These are phyloP conservation scores for Otatea glauca DNA, from an alignment of 176 grass and related monocot species.

Conservation along the genomic window DNA sequence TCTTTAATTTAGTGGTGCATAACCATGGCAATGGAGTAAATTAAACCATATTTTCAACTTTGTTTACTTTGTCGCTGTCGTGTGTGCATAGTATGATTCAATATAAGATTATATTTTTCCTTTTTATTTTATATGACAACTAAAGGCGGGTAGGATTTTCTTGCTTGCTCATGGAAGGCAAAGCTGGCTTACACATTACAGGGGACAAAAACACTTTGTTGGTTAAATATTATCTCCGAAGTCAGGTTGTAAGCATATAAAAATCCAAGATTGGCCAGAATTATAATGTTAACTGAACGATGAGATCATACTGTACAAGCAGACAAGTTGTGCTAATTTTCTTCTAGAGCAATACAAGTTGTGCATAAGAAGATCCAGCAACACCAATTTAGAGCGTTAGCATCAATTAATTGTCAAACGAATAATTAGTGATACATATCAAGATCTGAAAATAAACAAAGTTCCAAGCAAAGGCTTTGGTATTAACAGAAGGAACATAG, in stretches of 20 bases:
- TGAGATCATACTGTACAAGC: not conserved
- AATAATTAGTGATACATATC: not conserved
- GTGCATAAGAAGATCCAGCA: slow-evolving; percentile 12
- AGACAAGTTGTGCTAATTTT: not conserved
- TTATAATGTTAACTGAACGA: not conserved
- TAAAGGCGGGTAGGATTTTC: not conserved
- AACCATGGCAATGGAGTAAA: too few species aligned
- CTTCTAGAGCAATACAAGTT: not conserved
- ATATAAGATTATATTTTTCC: not conserved
- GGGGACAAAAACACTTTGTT: slow-evolving; percentile 26
- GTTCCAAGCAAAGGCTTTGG: not conserved
- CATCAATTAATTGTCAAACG: not conserved
- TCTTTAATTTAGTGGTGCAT: too few species aligned
- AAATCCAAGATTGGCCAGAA: slow-evolving; percentile 24
- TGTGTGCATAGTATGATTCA: not conserved
- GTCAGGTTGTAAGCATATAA: not conserved
- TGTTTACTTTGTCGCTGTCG: not conserved
- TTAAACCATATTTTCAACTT: not conserved
- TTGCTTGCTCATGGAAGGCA: not conserved
- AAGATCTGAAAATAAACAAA: not conserved
- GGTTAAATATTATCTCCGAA: not conserved
- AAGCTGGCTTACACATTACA: not conserved
- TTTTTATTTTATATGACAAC: not conserved
- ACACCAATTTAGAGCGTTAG: not conserved
- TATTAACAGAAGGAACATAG: not conserved